Evolutionary conservation across 2,329 filamentous ascomycete genomes (phyloP).

Genomic region (Atkinsonella texensis): DNA sequence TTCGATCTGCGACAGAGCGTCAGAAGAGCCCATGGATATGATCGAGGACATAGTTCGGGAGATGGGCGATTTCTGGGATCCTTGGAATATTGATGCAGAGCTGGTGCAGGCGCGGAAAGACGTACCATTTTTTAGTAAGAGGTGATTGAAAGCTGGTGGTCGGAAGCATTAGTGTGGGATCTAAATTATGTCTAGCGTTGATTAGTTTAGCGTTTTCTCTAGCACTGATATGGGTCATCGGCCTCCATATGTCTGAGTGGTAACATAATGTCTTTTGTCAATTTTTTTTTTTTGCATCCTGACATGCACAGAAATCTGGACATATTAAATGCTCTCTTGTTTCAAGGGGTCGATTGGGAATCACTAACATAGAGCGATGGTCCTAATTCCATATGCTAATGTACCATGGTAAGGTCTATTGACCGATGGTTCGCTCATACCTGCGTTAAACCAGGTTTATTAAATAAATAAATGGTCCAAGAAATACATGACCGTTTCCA

Average conservation of each 20-base stretch:
- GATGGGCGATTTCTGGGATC: slow-evolving; percentile 22
- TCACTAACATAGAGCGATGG: too few relatives aligned
- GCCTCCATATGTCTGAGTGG: background rate
- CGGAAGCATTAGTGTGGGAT: background rate
- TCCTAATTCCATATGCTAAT: too few relatives aligned
- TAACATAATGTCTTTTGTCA: background rate
- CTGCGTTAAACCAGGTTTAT: too few relatives aligned
- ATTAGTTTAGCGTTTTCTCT: background rate
- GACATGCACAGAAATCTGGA: too few relatives aligned
- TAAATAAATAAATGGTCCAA: too few relatives aligned
- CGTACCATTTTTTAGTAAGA: background rate
- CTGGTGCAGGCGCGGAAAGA: slow-evolving; percentile 18
- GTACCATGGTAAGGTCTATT: too few relatives aligned
- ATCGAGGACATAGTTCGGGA: slow-evolving; percentile 25
- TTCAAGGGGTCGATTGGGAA: too few relatives aligned
- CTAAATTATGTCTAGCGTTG: background rate
- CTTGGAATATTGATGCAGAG: slow-evolving; percentile 24
- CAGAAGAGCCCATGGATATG: slow-evolving; percentile 22
- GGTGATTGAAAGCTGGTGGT: background rate
- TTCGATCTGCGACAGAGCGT: slow-evolving; percentile 9
- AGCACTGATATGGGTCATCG: too few relatives aligned
- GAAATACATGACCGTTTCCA: too few relatives aligned
- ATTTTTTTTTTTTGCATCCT: background rate
- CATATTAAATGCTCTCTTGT: too few relatives aligned
- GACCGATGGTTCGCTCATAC: too few relatives aligned